Percentiles rank a stretch among this genome's conserved stretches.
These are phyloP conservation scores for Yamagishiella unicocca DNA, from an alignment of 139 green algal species.

Conservation along the genomic window DNA sequence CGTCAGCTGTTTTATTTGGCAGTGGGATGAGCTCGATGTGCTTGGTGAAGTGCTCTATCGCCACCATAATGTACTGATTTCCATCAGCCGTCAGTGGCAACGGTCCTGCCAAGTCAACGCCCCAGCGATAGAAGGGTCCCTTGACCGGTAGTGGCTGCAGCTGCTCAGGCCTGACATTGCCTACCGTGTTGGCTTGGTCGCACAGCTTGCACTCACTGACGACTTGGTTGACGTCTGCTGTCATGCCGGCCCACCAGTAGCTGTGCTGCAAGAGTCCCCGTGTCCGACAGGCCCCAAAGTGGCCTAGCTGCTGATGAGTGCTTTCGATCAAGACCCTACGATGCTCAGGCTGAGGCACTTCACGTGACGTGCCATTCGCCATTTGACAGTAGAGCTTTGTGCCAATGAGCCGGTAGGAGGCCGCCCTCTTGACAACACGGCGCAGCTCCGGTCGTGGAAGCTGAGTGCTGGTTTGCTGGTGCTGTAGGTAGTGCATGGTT, in stretches of 20 bases:
- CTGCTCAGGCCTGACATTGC: too few species aligned
- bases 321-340: background rate
- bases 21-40: slow-evolving; percentile 44
- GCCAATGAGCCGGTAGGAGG: background rate
- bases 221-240: background rate
- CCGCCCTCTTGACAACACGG: background rate
- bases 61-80: slow-evolving; percentile 49
- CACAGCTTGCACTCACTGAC: slow-evolving; percentile 20
- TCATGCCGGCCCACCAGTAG: slow-evolving; percentile 46
- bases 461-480: too few species aligned
- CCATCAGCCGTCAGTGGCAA: background rate
- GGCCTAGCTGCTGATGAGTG: background rate
- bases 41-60: slow-evolving; percentile 52
- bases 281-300: slow-evolving; percentile 3
- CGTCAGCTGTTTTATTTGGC: slow-evolving; percentile 21
- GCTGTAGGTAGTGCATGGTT: too few species aligned
- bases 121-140: slow-evolving; percentile 45
- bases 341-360: background rate
- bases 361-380: background rate
- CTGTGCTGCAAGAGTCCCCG: background rate
- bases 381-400: background rate
- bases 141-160: slow-evolving; percentile 46
- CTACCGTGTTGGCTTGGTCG: background rate
- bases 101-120: slow-evolving; percentile 32
- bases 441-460: background rate